These are phyloP conservation scores for Pleurotus salmoneostramineus DNA, from an alignment of 768 basidiomycete genomes.

Conservation along the genomic window DNA sequence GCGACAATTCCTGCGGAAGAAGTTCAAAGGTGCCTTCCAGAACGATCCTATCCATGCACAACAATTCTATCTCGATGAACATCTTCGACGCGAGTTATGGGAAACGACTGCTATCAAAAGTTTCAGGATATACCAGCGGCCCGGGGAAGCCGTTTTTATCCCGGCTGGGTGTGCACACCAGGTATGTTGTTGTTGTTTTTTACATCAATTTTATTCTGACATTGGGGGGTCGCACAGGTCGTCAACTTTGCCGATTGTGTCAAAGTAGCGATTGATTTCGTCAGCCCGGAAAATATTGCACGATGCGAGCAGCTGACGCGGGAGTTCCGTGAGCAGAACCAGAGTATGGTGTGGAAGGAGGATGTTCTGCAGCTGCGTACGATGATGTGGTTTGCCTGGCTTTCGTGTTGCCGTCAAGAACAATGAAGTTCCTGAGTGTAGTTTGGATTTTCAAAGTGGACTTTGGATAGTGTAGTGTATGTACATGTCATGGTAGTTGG, in stretches of 20 bases:
- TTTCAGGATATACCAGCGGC: conserved; percentile 83
- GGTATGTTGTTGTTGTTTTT: conserved; percentile 32
- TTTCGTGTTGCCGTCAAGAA: conserved; percentile 52
- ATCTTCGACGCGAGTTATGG: conserved; percentile 62
- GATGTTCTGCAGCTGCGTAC: conserved; percentile 88
- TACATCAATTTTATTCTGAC: neutral
- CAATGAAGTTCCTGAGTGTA: neutral
- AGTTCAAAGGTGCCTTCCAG: conserved; percentile 48
- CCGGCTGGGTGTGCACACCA: conserved; percentile 93
- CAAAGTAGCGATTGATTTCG: conserved; percentile 94
- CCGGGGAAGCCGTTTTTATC: conserved; percentile 93
- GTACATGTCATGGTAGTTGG: too few species aligned
- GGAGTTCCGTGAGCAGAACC: conserved; percentile 90
- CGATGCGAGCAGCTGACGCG: conserved; percentile 82
- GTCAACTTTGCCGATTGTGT: conserved; percentile 93
- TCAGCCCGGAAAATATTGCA: conserved; percentile 87
- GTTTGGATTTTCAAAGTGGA: too few species aligned
- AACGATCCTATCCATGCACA: conserved; percentile 92
- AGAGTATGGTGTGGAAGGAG: conserved; percentile 87
- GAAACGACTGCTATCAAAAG: conserved; percentile 69
- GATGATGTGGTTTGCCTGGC: conserved; percentile 95
- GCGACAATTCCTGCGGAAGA: conserved; percentile 66
- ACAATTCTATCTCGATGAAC: conserved; percentile 76
- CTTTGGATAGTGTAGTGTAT: too few species aligned
- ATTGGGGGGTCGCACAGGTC: conserved; percentile 51